Percentiles rank a stretch among this genome's conserved stretches.
phyloP scores from a whole-genome alignment of 345 rosid genomes.

The Dipteronia sinensis region DNA sequence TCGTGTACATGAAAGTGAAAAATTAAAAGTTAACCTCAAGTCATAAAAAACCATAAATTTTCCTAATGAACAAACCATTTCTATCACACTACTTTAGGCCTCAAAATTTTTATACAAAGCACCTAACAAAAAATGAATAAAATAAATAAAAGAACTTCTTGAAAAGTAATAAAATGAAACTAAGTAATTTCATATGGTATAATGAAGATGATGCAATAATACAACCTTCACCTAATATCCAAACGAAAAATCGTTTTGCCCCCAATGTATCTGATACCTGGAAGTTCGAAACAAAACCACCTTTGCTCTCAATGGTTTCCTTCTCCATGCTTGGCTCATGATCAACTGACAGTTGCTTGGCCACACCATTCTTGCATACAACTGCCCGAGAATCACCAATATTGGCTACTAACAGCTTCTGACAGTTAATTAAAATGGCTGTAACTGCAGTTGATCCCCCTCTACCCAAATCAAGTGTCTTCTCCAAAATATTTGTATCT shows the following conservation, averaged over 20 bases:
- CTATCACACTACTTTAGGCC: not conserved
- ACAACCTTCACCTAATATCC: not conserved
- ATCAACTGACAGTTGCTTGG: constrained; percentile 81
- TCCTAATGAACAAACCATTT: not conserved
- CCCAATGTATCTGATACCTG: constrained; percentile 48
- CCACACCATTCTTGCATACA: constrained; percentile 64
- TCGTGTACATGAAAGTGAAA: not conserved
- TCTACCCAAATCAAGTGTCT: constrained; percentile 68
- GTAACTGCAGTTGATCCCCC: constrained; percentile 99
- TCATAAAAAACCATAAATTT: not conserved
- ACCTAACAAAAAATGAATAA: not conserved
- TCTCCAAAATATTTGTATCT: constrained; percentile 62
- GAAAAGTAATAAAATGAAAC: not conserved
- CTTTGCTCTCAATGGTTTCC: constrained; percentile 69
- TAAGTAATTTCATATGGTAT: not conserved
- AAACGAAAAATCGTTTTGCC: not conserved
- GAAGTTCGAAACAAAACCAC: constrained; percentile 86
- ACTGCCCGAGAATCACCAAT: constrained; percentile 96
- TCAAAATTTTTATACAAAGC: not conserved
- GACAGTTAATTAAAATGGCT: constrained; percentile 72
- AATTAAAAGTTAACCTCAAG: not conserved
- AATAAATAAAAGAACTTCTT: not conserved
- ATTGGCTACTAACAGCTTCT: constrained; percentile 81
- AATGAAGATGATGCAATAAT: not conserved
- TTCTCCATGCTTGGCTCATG: constrained; percentile 82